Percentiles rank a stretch among this genome's conserved stretches.
These are phyloP conservation scores for Aplosporella prunicola DNA, from an alignment of 2,329 filamentous ascomycete genomes.

Conservation along the genomic window DNA sequence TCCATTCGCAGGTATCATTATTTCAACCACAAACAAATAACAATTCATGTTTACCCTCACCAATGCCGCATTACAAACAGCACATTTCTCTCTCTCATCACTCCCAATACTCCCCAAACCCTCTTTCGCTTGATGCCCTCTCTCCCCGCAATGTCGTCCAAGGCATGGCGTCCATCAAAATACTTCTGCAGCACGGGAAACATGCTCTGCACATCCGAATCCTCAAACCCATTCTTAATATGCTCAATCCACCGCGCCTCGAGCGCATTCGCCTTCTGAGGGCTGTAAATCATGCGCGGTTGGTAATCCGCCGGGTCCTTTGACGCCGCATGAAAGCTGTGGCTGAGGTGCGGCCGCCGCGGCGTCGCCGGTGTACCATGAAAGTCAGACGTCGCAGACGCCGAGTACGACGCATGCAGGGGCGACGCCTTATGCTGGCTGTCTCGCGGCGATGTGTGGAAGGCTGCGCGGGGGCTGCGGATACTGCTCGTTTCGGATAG, in stretches of 20 bases:
- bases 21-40: no score
- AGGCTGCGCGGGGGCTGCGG: slow-evolving; percentile 26
- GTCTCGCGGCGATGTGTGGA: slow-evolving; percentile 17
- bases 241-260: slow-evolving; percentile 61
- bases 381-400: slow-evolving; percentile 1
- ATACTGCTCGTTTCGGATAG: slow-evolving; percentile 26
- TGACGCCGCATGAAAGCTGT: slow-evolving; percentile 11
- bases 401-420: slow-evolving; percentile 21
- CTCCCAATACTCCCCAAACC: slow-evolving; percentile 44
- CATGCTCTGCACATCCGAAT: slow-evolving; percentile 47
- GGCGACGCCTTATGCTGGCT: slow-evolving; percentile 21
- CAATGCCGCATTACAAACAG: slow-evolving; percentile 33
- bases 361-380: slow-evolving; percentile 9
- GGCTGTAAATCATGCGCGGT: slow-evolving; percentile 52
- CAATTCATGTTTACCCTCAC: no score
- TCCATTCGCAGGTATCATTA: no score
- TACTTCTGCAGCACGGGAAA: slow-evolving; percentile 75
- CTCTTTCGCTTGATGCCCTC: slow-evolving; percentile 77
- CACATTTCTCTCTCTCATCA: slow-evolving; percentile 62
- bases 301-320: slow-evolving; percentile 19
- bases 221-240: slow-evolving; percentile 24
- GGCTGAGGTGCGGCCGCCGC: not conserved
- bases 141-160: slow-evolving; percentile 78
- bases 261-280: slow-evolving; percentile 66
- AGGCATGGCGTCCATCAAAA: slow-evolving; percentile 73